These are phyloP conservation scores for Berkeleyomyces rouxiae DNA, from an alignment of 2,329 filamentous ascomycete genomes.

Conservation along the genomic window DNA sequence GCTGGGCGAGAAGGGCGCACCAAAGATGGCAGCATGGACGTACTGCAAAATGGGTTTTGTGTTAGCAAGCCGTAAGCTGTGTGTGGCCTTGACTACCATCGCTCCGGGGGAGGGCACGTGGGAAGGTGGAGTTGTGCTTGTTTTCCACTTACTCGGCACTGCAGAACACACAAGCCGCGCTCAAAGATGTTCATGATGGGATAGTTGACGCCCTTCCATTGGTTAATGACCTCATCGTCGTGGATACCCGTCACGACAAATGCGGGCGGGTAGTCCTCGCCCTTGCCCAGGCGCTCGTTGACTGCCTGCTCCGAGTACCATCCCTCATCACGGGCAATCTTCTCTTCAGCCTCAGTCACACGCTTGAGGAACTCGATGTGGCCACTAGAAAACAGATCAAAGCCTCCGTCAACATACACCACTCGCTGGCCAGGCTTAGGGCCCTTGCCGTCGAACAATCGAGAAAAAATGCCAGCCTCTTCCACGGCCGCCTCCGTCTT, in stretches of 20 bases:
- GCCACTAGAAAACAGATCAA: slow-evolving; percentile 89
- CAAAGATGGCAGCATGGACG: slow-evolving; percentile 74
- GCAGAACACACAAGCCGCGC: slow-evolving; percentile 82
- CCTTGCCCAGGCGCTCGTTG: slow-evolving; percentile 45
- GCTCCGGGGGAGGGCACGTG: no score
- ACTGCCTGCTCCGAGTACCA: slow-evolving; percentile 57
- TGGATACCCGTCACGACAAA: slow-evolving; percentile 91
- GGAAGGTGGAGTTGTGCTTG: not conserved
- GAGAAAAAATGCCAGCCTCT: slow-evolving; percentile 48
- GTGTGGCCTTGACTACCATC: not conserved
- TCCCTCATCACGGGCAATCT: slow-evolving; percentile 46
- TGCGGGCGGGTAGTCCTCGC: slow-evolving; percentile 61
- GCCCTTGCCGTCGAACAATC: slow-evolving; percentile 53
- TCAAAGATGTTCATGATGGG: slow-evolving; percentile 99
- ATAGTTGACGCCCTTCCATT: slow-evolving; percentile 94
- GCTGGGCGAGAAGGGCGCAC: slow-evolving; percentile 76
- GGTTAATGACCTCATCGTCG: slow-evolving; percentile 86
- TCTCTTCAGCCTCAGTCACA: slow-evolving; percentile 58
- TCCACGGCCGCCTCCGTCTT: slow-evolving; percentile 27
- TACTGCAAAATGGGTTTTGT: slow-evolving; percentile 37
- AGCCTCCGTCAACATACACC: slow-evolving; percentile 91
- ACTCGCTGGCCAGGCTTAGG: slow-evolving; percentile 66
- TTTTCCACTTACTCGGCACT: slow-evolving; percentile 58
- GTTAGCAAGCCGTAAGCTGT: slow-evolving; percentile 14
- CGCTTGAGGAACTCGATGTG: slow-evolving; percentile 86